Conservation (phyloP, 2,329 filamentous ascomycete genomes). For the Leptodontidium sp. region DNA sequence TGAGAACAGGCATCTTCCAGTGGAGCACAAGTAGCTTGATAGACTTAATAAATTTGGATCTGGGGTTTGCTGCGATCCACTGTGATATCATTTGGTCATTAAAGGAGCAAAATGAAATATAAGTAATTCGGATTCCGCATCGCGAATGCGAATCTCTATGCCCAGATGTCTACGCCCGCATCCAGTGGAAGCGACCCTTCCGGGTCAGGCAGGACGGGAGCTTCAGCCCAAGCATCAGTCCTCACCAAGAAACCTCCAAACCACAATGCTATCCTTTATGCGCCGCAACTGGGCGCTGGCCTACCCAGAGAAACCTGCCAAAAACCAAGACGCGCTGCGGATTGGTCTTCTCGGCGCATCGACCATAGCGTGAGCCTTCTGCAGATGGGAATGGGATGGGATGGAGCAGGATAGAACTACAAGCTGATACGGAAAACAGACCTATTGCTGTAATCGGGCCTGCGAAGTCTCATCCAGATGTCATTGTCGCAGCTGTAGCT, state of each 20-base stretch:
- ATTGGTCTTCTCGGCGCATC: constrained; percentile 49
- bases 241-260: neutral
- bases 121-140: too few relatives aligned
- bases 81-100: too few relatives aligned
- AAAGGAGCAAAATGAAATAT: too few relatives aligned
- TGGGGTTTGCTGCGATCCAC: too few relatives aligned
- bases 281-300: constrained; percentile 29
- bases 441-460: constrained; percentile 56
- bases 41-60: too few relatives aligned
- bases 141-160: too few relatives aligned
- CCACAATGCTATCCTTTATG: constrained; percentile 13
- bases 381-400: neutral
- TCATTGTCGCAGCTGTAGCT: constrained; percentile 61
- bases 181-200: too few relatives aligned
- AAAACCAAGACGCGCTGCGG: constrained; percentile 41
- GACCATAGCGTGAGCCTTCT: constrained; percentile 45
- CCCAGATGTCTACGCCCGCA: too few relatives aligned
- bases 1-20: too few relatives aligned
- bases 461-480: constrained; percentile 60
- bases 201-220: too few relatives aligned
- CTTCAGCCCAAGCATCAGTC: neutral
- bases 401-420: neutral
- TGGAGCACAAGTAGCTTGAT: too few relatives aligned
- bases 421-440: constrained; percentile 38
- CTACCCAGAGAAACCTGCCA: constrained; percentile 29